Conservation (phyloP, 768 basidiomycete species). For the Agaricus sinodeliciosus region DNA sequence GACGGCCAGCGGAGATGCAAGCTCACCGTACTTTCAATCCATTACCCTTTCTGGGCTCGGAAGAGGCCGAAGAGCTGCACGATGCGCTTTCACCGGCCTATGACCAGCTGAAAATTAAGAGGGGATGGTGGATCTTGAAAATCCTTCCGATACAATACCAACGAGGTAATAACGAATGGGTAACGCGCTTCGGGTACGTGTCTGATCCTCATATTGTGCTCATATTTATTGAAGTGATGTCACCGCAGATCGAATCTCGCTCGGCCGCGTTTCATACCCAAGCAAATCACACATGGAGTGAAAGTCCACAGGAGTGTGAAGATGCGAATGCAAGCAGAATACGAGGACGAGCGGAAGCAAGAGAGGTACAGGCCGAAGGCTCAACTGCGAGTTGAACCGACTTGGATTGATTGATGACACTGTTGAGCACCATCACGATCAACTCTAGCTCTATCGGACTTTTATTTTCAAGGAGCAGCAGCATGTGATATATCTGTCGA, state of each 20-base stretch:
- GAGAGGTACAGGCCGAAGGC: constrained; percentile 24
- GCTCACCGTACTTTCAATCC: constrained; percentile 7
- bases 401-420: constrained; percentile 15
- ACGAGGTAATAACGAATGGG: constrained; percentile 29
- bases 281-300: constrained; percentile 31
- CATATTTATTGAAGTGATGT: not conserved
- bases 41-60: constrained; percentile 23
- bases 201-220: not conserved
- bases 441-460: too few relatives aligned
- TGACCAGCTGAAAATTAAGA: constrained; percentile 46
- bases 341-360: constrained; percentile 22
- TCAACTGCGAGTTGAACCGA: constrained; percentile 17
- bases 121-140: constrained; percentile 68
- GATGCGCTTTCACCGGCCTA: constrained; percentile 53
- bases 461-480: too few relatives aligned
- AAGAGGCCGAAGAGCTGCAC: constrained; percentile 58
- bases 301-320: constrained; percentile 48
- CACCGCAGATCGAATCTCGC: constrained; percentile 29
- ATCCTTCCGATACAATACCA: constrained; percentile 39
- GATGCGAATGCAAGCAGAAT: constrained; percentile 46
- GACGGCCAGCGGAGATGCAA: constrained; percentile 14
- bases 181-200: constrained; percentile 25
- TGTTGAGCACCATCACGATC: not conserved
- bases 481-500: too few relatives aligned
- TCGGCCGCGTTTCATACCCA: constrained; percentile 30